Evolutionary conservation across 2,329 filamentous ascomycete species (phyloP).

Genomic region (Cladosporium sp.): DNA sequence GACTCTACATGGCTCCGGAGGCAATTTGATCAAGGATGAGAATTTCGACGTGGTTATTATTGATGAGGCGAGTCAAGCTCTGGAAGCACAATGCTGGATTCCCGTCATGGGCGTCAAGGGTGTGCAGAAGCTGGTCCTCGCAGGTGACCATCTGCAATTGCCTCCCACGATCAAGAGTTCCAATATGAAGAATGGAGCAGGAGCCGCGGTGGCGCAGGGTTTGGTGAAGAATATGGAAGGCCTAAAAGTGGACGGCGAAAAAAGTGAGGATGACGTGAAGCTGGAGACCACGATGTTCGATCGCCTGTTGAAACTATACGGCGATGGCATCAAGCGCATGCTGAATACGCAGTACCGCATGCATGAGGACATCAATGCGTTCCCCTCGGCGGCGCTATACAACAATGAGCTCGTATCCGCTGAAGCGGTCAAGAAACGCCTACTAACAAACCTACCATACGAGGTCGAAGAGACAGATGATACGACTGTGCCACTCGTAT

Average conservation of each 20-base stretch:
- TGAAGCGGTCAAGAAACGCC: slow-evolving; percentile 66
- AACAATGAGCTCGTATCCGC: slow-evolving; percentile 75
- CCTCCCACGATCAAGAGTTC: slow-evolving; percentile 79
- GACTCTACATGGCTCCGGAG: slow-evolving; percentile 87
- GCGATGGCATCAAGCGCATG: slow-evolving; percentile 82
- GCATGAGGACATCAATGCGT: slow-evolving; percentile 93
- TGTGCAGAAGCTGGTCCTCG: slow-evolving; percentile 77
- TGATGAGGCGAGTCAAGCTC: slow-evolving; percentile 90
- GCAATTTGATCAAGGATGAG: slow-evolving; percentile 72
- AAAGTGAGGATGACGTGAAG: slow-evolving; percentile 28
- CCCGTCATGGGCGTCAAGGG: slow-evolving; percentile 62
- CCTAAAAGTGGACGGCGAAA: slow-evolving; percentile 21
- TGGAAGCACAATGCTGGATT: slow-evolving; percentile 97
- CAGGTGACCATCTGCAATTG: slow-evolving; percentile 89
- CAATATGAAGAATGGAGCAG: slow-evolving; percentile 3
- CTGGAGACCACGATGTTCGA: slow-evolving; percentile 94
- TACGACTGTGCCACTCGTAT: slow-evolving; percentile 79
- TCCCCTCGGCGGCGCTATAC: slow-evolving; percentile 86
- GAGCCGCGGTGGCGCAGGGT: slow-evolving; percentile 1
- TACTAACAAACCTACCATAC: slow-evolving; percentile 75
- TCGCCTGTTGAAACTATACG: slow-evolving; percentile 75
- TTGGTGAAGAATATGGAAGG: slow-evolving; percentile 11
- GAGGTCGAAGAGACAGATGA: slow-evolving; percentile 76
- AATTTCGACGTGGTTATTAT: slow-evolving; percentile 91
- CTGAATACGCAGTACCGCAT: slow-evolving; percentile 96